Evolutionary conservation across 2,329 filamentous ascomycete genomes (phyloP).

Genomic region (Aureobasidium mangrovei): DNA sequence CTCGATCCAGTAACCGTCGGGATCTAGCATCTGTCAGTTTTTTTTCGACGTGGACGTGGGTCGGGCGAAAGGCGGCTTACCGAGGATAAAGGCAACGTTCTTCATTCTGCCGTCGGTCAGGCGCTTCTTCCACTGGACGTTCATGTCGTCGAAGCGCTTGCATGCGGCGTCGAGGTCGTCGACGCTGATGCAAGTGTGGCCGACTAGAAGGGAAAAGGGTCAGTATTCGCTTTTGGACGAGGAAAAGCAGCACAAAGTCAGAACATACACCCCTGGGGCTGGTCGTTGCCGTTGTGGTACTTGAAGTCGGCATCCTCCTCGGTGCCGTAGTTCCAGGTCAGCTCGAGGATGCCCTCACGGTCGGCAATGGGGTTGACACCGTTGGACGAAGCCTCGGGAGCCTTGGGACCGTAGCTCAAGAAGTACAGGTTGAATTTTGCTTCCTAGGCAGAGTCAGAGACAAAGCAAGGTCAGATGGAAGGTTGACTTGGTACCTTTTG

Average conservation of each 20-base stretch:
- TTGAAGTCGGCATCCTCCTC: slow-evolving; percentile 77
- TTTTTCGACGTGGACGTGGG: neutral
- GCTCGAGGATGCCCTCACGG: slow-evolving; percentile 76
- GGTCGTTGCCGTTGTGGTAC: slow-evolving; percentile 86
- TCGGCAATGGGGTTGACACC: slow-evolving; percentile 52
- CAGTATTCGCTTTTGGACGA: neutral
- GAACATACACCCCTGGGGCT: slow-evolving; percentile 57
- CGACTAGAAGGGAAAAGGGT: slow-evolving; percentile 45
- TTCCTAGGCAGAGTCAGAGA: slow-evolving; percentile 25
- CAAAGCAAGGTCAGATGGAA: too few relatives aligned
- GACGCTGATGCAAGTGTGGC: slow-evolving; percentile 81
- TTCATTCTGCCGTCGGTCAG: slow-evolving; percentile 87
- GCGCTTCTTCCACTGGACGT: slow-evolving; percentile 89
- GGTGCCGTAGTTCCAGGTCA: slow-evolving; percentile 77
- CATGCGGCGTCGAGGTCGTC: slow-evolving; percentile 87
- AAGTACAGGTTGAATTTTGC: slow-evolving; percentile 88
- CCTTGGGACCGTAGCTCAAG: slow-evolving; percentile 58
- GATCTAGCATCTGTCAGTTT: slow-evolving; percentile 31
- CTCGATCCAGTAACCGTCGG: slow-evolving; percentile 76
- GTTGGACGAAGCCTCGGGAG: slow-evolving; percentile 45
- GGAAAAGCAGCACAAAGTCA: neutral
- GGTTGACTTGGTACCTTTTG: slow-evolving; percentile 33
- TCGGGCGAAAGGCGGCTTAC: slow-evolving; percentile 21
- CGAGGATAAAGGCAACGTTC: slow-evolving; percentile 84
- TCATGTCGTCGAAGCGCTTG: slow-evolving; percentile 69